phyloP scores from a whole-genome alignment of 2,329 filamentous ascomycete species.

The Sporothrix globosa region DNA sequence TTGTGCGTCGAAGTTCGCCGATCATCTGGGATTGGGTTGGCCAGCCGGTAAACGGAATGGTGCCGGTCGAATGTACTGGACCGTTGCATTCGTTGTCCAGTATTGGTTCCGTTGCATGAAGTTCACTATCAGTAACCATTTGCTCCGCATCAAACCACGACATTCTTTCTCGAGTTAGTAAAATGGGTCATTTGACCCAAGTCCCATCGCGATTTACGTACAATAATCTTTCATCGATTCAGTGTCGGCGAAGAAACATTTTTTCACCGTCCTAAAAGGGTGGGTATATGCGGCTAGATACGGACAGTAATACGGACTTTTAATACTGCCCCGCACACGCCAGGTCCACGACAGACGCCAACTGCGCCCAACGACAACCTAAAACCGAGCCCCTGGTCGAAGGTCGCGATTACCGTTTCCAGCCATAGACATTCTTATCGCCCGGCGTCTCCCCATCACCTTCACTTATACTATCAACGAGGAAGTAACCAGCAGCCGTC shows the following conservation, averaged over 20 bases:
- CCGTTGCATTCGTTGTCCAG: too few species aligned
- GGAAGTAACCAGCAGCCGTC: constrained; percentile 2
- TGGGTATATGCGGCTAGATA: constrained; percentile 31
- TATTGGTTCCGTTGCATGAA: too few species aligned
- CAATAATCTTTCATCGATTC: background rate
- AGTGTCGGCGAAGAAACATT: background rate
- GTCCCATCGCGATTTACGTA: constrained; percentile 24
- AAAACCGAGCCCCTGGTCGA: constrained; percentile 12
- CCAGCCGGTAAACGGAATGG: too few species aligned
- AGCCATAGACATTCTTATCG: constrained; percentile 7
- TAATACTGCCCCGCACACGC: constrained; percentile 13
- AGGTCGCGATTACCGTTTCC: constrained; percentile 30
- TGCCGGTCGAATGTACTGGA: too few species aligned
- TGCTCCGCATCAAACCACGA: too few species aligned
- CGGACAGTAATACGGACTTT: background rate
- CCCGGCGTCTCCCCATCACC: background rate
- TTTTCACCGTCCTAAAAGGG: constrained; percentile 5
- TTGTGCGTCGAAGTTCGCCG: too few species aligned
- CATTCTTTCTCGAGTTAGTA: background rate
- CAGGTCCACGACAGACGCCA: background rate
- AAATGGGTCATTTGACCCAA: constrained; percentile 12
- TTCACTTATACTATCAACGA: constrained; percentile 19
- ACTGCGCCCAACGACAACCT: constrained; percentile 16
- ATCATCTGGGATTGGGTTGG: too few species aligned
- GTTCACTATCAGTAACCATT: too few species aligned